phyloP scores from a whole-genome alignment of 2,329 filamentous ascomycete species.

The Colletotrichum liriopes region DNA sequence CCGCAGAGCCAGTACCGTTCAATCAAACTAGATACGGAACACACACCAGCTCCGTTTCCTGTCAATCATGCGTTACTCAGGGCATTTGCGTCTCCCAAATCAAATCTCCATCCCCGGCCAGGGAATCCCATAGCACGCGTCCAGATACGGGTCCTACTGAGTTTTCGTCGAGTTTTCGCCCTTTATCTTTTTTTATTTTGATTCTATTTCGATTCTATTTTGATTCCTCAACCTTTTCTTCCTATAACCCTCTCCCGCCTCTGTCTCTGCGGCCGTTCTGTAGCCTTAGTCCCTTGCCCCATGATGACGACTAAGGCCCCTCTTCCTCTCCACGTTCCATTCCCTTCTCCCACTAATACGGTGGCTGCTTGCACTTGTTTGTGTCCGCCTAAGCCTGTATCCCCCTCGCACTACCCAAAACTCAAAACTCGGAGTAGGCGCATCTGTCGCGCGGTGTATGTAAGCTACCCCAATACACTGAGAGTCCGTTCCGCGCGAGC shows the following conservation, averaged over 20 bases:
- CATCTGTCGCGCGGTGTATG: not conserved
- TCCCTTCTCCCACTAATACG: not conserved
- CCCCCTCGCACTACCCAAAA: not conserved
- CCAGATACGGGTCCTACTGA: conserved; percentile 15
- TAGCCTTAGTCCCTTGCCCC: not conserved
- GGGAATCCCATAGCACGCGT: conserved; percentile 24
- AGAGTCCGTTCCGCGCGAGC: not conserved
- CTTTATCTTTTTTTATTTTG: not conserved
- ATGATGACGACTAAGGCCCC: not conserved
- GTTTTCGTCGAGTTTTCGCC: not conserved
- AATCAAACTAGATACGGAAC: conserved; percentile 31
- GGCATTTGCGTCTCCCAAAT: not conserved
- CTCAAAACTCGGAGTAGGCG: not conserved
- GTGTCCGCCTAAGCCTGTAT: not conserved
- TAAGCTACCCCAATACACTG: not conserved
- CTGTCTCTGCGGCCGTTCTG: not conserved
- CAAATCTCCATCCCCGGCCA: conserved; percentile 23
- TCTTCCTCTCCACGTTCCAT: not conserved
- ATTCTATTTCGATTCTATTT: no score
- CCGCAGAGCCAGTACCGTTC: conserved; percentile 17
- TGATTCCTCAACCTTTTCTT: not conserved
- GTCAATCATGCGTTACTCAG: conserved; percentile 32
- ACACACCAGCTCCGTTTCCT: conserved; percentile 33
- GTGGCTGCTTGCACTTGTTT: not conserved
- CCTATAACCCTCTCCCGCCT: not conserved